Conservation (phyloP, 805 yeast species). For the Hyphopichia homilentoma region DNA sequence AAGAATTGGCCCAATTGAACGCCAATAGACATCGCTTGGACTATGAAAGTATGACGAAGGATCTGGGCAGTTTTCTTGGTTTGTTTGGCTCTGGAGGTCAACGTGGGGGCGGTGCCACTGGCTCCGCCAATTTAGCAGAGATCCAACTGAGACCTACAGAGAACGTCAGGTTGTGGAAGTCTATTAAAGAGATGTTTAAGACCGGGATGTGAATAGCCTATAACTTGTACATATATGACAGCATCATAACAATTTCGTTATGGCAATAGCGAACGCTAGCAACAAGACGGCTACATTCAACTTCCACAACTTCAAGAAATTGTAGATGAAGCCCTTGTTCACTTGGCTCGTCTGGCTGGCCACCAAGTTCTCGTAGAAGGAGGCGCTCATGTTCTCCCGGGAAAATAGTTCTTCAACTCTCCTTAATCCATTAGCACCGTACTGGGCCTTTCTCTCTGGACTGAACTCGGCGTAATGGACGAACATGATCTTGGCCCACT, state of each 20-base stretch:
- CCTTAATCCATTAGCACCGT: conserved; percentile 34
- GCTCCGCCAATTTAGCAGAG: conserved; percentile 1
- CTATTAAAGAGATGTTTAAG: conserved; percentile 25
- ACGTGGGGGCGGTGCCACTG: conserved; percentile 7
- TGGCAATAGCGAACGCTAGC: conserved; percentile 6
- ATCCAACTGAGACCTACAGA: conserved; percentile 16
- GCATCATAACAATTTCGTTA: conserved; percentile 2
- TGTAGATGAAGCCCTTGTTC: too few relatives aligned
- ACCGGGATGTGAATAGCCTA: conserved; percentile 4
- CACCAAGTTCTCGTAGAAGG: conserved; percentile 18
- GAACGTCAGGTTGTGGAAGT: conserved; percentile 23
- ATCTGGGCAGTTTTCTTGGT: conserved; percentile 4
- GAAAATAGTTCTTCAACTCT: conserved; percentile 41
- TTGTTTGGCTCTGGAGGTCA: conserved; percentile 7
- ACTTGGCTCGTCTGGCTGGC: too few relatives aligned
- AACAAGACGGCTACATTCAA: conserved; percentile 7
- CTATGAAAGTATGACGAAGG: too few relatives aligned
- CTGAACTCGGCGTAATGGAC: conserved; percentile 28
- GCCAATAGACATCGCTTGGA: not conserved
- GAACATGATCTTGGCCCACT: conserved; percentile 54
- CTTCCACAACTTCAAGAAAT: conserved; percentile 11
- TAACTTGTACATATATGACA: not conserved
- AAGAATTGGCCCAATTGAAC: conserved; percentile 5
- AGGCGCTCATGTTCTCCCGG: conserved; percentile 40
- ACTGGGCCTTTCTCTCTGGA: conserved; percentile 10